phyloP scores from a whole-genome alignment of 345 rosid genomes.

The Populus deltoides region DNA sequence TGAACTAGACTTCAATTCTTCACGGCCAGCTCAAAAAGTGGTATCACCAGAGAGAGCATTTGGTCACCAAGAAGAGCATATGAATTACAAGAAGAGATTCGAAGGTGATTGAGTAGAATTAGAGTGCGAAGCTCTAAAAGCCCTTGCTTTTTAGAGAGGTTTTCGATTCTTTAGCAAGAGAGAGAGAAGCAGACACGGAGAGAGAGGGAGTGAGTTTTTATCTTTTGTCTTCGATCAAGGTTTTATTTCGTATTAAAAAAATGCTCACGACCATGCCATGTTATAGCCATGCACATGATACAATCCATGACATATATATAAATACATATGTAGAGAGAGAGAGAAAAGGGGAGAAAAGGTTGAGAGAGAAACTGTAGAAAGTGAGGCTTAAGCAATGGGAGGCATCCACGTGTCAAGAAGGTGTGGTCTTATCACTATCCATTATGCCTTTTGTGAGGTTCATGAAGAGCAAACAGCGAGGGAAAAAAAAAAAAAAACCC shows the following conservation, averaged over 20 bases:
- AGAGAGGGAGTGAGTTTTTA: slow-evolving; percentile 17
- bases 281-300: not conserved
- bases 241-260: slow-evolving; percentile 24
- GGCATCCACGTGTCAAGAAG: slow-evolving; percentile 34
- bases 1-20: slow-evolving; percentile 32
- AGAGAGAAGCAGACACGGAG: slow-evolving; percentile 9
- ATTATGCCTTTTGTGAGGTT: slow-evolving; percentile 25
- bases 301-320: slow-evolving; percentile 19
- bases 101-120: slow-evolving; percentile 33
- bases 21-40: slow-evolving; percentile 42
- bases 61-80: slow-evolving; percentile 21
- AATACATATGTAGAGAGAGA: not conserved
- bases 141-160: slow-evolving; percentile 1
- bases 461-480: not conserved
- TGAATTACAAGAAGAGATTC: slow-evolving; percentile 31
- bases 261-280: slow-evolving; percentile 51
- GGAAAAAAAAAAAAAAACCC: slow-evolving; percentile 40
- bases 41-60: slow-evolving; percentile 33
- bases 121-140: slow-evolving; percentile 50
- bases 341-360: slow-evolving; percentile 25
- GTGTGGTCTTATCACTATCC: slow-evolving; percentile 72
- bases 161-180: slow-evolving; percentile 42
- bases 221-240: slow-evolving; percentile 48
- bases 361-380: slow-evolving; percentile 12
- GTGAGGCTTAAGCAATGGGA: slow-evolving; percentile 16